A percentile compares a stretch with the other conserved stretches of the same genome.
Evolutionary conservation across 2,329 filamentous ascomycete species (phyloP).

Genomic region (Cladophialophora bantiana): DNA sequence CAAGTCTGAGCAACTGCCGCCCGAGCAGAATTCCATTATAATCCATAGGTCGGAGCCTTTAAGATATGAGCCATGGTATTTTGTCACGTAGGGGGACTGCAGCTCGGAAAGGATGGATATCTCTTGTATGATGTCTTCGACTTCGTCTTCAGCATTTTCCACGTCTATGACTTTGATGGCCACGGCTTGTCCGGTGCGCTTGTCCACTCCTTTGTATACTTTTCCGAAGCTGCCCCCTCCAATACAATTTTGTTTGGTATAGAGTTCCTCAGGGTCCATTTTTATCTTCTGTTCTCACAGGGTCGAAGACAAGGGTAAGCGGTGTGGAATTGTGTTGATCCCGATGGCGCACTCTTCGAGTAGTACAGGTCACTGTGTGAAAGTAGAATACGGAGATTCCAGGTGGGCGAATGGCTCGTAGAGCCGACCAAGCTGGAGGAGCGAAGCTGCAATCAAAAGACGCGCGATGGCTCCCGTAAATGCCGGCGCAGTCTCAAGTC

Average conservation of each 20-base stretch:
- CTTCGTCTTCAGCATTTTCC: constrained; percentile 98
- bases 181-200: constrained; percentile 88
- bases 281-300: neutral
- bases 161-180: constrained; percentile 99
- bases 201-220: constrained; percentile 98
- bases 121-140: constrained; percentile 99
- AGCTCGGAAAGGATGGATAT: constrained; percentile 97
- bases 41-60: constrained; percentile 98
- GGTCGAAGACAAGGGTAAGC: neutral
- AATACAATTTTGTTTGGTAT: constrained; percentile 91
- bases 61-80: constrained; percentile 96
- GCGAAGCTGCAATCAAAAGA: neutral
- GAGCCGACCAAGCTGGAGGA: neutral
- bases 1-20: constrained; percentile 92
- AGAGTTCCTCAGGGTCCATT: constrained; percentile 86
- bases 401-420: neutral
- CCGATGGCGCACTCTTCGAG: neutral
- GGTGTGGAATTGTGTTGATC: neutral
- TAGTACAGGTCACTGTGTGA: neutral
- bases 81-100: constrained; percentile 94
- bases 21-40: constrained; percentile 98
- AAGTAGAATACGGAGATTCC: neutral
- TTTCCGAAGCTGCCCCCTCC: constrained; percentile 98
- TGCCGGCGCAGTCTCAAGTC: constrained; percentile 2
- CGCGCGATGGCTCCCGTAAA: neutral